Evolutionary conservation across 345 rosid species (phyloP).

Genomic region (Bruguiera sexangula): DNA sequence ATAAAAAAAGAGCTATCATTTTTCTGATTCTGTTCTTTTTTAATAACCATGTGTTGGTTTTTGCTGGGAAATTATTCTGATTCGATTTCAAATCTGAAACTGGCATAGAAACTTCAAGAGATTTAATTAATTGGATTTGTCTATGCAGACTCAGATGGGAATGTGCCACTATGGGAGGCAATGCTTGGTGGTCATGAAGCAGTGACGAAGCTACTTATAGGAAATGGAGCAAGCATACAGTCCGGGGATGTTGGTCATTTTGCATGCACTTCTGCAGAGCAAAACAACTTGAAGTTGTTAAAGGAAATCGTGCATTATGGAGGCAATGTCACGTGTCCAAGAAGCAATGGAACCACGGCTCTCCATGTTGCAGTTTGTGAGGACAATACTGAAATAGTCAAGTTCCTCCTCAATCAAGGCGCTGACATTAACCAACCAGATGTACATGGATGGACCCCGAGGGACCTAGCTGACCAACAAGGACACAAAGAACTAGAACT

Average conservation of each 20-base stretch:
- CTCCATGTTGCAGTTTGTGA: slow-evolving; percentile 83
- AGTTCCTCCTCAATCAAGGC: slow-evolving; percentile 61
- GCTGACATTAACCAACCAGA: slow-evolving; percentile 64
- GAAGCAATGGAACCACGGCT: slow-evolving; percentile 57
- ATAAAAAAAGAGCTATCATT: too few species aligned
- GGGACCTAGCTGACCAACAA: slow-evolving; percentile 79
- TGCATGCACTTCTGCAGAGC: slow-evolving; percentile 73
- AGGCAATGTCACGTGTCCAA: slow-evolving; percentile 54
- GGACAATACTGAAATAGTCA: slow-evolving; percentile 60
- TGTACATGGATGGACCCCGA: slow-evolving; percentile 59
- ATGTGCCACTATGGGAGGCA: slow-evolving; percentile 82
- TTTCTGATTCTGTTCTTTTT: not conserved
- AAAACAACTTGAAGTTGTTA: slow-evolving; percentile 55
- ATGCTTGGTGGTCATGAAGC: slow-evolving; percentile 56
- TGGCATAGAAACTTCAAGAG: not conserved
- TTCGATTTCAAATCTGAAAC: not conserved
- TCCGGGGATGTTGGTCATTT: slow-evolving; percentile 72
- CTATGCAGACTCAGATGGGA: slow-evolving; percentile 63
- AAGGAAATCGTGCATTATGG: slow-evolving; percentile 49
- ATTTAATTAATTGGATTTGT: slow-evolving; percentile 4
- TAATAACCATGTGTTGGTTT: not conserved
- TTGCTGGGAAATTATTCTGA: not conserved
- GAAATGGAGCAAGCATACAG: slow-evolving; percentile 42
- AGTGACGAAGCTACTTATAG: slow-evolving; percentile 42
- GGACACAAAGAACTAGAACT: slow-evolving; percentile 71